Conservation (phyloP, 306 rosid species). For the Medicago lupulina region DNA sequence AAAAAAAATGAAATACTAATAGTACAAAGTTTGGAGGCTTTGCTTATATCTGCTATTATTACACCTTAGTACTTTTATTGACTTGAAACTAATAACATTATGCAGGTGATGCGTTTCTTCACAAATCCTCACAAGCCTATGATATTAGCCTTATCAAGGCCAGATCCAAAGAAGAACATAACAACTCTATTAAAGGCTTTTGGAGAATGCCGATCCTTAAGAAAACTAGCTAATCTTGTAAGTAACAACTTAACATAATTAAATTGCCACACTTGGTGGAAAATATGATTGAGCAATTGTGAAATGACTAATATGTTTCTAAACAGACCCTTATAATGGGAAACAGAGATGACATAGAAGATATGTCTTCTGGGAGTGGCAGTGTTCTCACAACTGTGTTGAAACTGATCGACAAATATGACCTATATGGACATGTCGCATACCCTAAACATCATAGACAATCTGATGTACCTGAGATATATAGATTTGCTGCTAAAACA, state of each 20-base stretch:
- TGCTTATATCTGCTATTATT: neutral
- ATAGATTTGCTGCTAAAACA: slow-evolving; percentile 85
- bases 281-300: slow-evolving; percentile 2
- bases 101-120: slow-evolving; percentile 86
- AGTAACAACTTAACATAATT: slow-evolving; percentile 46
- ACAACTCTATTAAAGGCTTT: slow-evolving; percentile 86
- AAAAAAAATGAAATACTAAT: no score
- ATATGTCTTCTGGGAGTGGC: slow-evolving; percentile 82
- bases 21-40: neutral
- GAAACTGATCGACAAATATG: slow-evolving; percentile 86
- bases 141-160: slow-evolving; percentile 91
- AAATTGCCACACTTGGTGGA: neutral
- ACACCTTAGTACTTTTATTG: slow-evolving; percentile 3
- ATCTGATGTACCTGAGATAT: slow-evolving; percentile 89
- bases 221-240: slow-evolving; percentile 90
- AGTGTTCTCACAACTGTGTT: slow-evolving; percentile 79
- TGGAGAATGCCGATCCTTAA: slow-evolving; percentile 82
- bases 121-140: slow-evolving; percentile 91
- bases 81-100: slow-evolving; percentile 26
- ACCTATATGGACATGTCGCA: slow-evolving; percentile 86
- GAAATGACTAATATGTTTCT: slow-evolving; percentile 41
- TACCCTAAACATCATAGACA: slow-evolving; percentile 95
- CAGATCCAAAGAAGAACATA: slow-evolving; percentile 89
- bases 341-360: slow-evolving; percentile 84
- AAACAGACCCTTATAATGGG: slow-evolving; percentile 86